Evolutionary conservation across 2,329 filamentous ascomycete genomes (phyloP).

Genomic region (Penicillium sp.): DNA sequence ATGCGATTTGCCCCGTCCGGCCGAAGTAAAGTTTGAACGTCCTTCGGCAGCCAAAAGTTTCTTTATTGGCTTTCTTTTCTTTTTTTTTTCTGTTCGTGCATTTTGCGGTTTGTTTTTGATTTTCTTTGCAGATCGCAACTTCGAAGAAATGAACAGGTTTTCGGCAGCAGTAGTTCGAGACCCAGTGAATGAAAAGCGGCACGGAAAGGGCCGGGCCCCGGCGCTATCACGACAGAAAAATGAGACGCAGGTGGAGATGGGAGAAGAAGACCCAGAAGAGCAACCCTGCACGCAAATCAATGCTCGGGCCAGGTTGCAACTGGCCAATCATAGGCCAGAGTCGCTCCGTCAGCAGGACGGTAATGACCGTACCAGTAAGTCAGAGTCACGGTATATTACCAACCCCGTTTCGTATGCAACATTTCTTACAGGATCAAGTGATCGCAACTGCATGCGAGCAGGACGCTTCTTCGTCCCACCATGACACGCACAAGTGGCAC

Average conservation of each 20-base stretch:
- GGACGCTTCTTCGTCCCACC: slow-evolving; percentile 31
- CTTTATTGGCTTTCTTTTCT: slow-evolving; percentile 1
- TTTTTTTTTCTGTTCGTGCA: neutral
- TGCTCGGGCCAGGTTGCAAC: slow-evolving; percentile 21
- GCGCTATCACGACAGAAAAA: slow-evolving; percentile 19
- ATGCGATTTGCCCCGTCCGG: slow-evolving; percentile 9
- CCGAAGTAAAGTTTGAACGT: slow-evolving; percentile 15
- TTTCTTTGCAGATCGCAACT: slow-evolving; percentile 1
- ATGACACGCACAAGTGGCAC: slow-evolving; percentile 26
- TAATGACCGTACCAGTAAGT: slow-evolving; percentile 28
- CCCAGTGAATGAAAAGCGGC: slow-evolving; percentile 22
- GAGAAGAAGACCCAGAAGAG: slow-evolving; percentile 1
- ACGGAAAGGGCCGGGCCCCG: slow-evolving; percentile 40
- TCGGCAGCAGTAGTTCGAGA: neutral
- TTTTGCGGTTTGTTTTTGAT: neutral
- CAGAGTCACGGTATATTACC: slow-evolving; percentile 27
- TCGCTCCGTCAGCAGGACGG: slow-evolving; percentile 16
- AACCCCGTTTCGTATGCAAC: slow-evolving; percentile 23
- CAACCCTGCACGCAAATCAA: slow-evolving; percentile 8
- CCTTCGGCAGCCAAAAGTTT: slow-evolving; percentile 13
- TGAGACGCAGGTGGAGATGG: slow-evolving; percentile 7
- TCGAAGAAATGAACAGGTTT: neutral
- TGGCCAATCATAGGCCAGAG: slow-evolving; percentile 19
- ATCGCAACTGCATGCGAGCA: slow-evolving; percentile 58
- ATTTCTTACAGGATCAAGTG: slow-evolving; percentile 55